Evolutionary conservation across 805 yeast genomes (phyloP).

Genomic region (Hanseniaspora taiwanica): DNA sequence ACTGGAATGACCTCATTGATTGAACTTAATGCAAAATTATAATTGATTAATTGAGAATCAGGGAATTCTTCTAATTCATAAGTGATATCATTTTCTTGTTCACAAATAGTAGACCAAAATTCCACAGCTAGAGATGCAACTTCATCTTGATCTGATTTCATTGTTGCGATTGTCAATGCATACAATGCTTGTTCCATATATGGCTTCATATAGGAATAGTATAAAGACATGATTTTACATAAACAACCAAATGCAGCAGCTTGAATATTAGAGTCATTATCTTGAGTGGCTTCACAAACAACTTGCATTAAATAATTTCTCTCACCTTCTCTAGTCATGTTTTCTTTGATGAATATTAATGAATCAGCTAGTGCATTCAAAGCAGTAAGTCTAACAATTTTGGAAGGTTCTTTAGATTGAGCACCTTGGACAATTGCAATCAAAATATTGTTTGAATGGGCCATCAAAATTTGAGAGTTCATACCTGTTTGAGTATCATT

Average conservation of each 20-base stretch:
- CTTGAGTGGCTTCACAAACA: slow-evolving; percentile 97
- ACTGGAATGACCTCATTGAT: slow-evolving; percentile 80
- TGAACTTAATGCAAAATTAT: slow-evolving; percentile 77
- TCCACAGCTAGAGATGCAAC: slow-evolving; percentile 98
- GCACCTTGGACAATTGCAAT: slow-evolving; percentile 97
- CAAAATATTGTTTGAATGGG: slow-evolving; percentile 82
- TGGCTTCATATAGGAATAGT: slow-evolving; percentile 79
- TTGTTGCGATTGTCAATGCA: slow-evolving; percentile 79
- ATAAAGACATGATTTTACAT: slow-evolving; percentile 80
- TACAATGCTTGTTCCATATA: slow-evolving; percentile 96
- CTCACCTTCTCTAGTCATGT: slow-evolving; percentile 88
- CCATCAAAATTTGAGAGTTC: slow-evolving; percentile 43
- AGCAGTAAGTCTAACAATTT: slow-evolving; percentile 75
- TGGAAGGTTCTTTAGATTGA: slow-evolving; percentile 63
- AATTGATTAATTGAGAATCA: slow-evolving; percentile 39
- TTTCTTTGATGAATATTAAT: slow-evolving; percentile 72
- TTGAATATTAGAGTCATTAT: slow-evolving; percentile 66
- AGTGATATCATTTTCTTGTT: slow-evolving; percentile 79
- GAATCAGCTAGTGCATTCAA: slow-evolving; percentile 85
- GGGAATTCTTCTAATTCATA: slow-evolving; percentile 51
- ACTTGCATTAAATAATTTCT: slow-evolving; percentile 97
- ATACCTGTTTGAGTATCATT: slow-evolving; percentile 24
- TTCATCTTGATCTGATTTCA: slow-evolving; percentile 65
- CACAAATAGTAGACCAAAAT: slow-evolving; percentile 99
- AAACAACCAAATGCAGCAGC: slow-evolving; percentile 93